A percentile compares a stretch with the other conserved stretches of the same genome.
Conservation (phyloP, 2,329 filamentous ascomycete genomes). For the Apiospora kogelbergensis region DNA sequence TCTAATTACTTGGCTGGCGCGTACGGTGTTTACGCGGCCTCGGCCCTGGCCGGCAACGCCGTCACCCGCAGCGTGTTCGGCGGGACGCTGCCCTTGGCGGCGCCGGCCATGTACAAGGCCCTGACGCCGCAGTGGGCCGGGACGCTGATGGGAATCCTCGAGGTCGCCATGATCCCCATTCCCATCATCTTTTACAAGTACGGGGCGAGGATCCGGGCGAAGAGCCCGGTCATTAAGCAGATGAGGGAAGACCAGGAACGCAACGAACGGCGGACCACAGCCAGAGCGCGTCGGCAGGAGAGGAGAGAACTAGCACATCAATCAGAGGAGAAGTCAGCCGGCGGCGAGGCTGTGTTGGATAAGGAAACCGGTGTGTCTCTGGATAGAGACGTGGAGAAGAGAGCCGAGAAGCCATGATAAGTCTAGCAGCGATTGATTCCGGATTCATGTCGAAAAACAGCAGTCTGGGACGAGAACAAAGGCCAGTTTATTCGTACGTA, state of each 20-base stretch:
- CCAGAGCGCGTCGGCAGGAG: conserved; percentile 15
- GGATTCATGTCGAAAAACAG: neutral
- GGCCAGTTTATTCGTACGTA: neutral
- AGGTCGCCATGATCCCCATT: conserved; percentile 74
- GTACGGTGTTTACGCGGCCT: conserved; percentile 81
- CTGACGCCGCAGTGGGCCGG: conserved; percentile 78
- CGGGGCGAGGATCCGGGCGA: conserved; percentile 52
- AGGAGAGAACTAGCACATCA: neutral
- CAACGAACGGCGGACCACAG: conserved; percentile 29
- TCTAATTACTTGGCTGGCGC: conserved; percentile 77
- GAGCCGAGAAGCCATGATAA: neutral
- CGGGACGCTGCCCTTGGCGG: conserved; percentile 76
- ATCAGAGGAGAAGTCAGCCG: neutral
- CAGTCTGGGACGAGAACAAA: neutral
- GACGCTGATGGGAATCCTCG: conserved; percentile 71
- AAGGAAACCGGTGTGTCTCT: neutral
- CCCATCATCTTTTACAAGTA: conserved; percentile 75
- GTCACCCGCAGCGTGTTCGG: conserved; percentile 72
- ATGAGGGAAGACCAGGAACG: conserved; percentile 46
- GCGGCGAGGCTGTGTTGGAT: neutral
- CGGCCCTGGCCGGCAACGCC: conserved; percentile 76
- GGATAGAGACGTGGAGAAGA: conserved; percentile 6
- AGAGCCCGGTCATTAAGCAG: conserved; percentile 47
- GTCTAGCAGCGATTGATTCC: neutral
- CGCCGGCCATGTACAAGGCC: conserved; percentile 66